These are phyloP conservation scores for Ascochyta pisi DNA, from an alignment of 2,329 filamentous ascomycete species.

Conservation along the genomic window DNA sequence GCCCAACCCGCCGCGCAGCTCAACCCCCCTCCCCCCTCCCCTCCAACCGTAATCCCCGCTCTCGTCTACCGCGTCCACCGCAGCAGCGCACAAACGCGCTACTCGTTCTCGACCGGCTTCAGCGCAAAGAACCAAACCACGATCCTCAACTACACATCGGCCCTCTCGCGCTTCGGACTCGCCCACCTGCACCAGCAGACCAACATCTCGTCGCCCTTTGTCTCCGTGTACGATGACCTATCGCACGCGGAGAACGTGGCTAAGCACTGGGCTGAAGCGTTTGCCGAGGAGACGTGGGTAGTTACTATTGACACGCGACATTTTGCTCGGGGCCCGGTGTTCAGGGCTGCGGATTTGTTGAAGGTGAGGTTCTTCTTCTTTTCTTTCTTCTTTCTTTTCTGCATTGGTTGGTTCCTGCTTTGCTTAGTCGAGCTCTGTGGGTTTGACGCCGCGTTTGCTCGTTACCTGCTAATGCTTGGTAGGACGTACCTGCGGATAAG, in stretches of 20 bases:
- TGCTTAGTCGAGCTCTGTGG: too few relatives aligned
- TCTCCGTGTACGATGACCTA: slow-evolving; percentile 40
- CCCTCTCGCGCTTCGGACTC: slow-evolving; percentile 36
- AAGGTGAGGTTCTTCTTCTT: slow-evolving; percentile 6
- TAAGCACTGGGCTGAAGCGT: slow-evolving; percentile 24
- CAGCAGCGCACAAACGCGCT: slow-evolving; percentile 37
- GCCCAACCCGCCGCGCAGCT: slow-evolving; percentile 6
- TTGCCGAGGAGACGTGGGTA: slow-evolving; percentile 32
- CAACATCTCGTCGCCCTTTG: slow-evolving; percentile 45
- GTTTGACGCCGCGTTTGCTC: too few relatives aligned
- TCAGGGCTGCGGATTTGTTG: slow-evolving; percentile 41
- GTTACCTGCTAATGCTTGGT: not conserved
- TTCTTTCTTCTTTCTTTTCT: too few relatives aligned
- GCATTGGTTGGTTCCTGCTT: too few relatives aligned
- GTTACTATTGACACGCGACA: slow-evolving; percentile 42
- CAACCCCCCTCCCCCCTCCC: slow-evolving; percentile 5
- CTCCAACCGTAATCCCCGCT: slow-evolving; percentile 34
- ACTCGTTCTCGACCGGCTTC: slow-evolving; percentile 42
- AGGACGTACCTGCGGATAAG: slow-evolving; percentile 4
- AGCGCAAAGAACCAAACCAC: slow-evolving; percentile 46
- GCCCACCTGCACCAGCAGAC: slow-evolving; percentile 43
- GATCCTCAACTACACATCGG: slow-evolving; percentile 34
- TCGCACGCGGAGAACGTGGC: slow-evolving; percentile 41
- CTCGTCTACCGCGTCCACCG: slow-evolving; percentile 44
- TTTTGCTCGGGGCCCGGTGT: slow-evolving; percentile 41